Evolutionary conservation across 1,139 yeast species (phyloP).

Genomic region (Sugiyamaella xylanicola): DNA sequence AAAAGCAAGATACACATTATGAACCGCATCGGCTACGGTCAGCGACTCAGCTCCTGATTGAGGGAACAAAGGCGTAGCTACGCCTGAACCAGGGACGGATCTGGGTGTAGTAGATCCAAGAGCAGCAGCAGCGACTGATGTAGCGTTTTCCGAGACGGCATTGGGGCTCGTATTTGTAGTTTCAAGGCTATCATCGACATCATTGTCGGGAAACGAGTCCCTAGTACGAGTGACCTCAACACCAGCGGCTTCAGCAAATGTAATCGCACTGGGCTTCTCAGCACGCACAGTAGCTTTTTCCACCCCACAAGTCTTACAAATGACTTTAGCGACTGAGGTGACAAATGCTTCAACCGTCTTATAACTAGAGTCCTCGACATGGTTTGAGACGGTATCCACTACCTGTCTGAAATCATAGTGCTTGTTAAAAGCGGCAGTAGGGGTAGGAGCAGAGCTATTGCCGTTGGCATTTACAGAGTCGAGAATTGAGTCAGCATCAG

Average conservation of each 20-base stretch:
- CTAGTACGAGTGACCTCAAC: constrained; percentile 63
- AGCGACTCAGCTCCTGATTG: constrained; percentile 26
- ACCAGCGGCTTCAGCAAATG: constrained; percentile 87
- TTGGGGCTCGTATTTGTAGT: no score
- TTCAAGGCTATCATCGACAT: constrained; percentile 21
- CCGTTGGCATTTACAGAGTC: constrained; percentile 13
- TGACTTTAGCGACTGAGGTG: constrained; percentile 66
- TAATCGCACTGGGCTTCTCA: constrained; percentile 85
- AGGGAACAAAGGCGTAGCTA: constrained; percentile 28
- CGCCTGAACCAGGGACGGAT: background rate
- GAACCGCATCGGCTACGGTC: constrained; percentile 36
- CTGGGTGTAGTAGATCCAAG: background rate
- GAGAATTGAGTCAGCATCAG: constrained; percentile 18
- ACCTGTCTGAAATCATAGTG: constrained; percentile 39
- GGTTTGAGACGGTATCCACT: constrained; percentile 45
- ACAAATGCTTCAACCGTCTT: constrained; percentile 94
- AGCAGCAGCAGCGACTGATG: background rate
- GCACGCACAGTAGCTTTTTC: constrained; percentile 59
- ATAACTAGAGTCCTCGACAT: constrained; percentile 74
- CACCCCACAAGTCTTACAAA: constrained; percentile 47
- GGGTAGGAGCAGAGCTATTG: constrained; percentile 13
- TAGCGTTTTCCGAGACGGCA: no score
- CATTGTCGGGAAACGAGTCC: constrained; percentile 40
- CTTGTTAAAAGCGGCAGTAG: constrained; percentile 36
- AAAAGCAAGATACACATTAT: constrained; percentile 75